Evolutionary conservation across 139 green algal genomes (phyloP).

Genomic region (Picochlorum costavermella): DNA sequence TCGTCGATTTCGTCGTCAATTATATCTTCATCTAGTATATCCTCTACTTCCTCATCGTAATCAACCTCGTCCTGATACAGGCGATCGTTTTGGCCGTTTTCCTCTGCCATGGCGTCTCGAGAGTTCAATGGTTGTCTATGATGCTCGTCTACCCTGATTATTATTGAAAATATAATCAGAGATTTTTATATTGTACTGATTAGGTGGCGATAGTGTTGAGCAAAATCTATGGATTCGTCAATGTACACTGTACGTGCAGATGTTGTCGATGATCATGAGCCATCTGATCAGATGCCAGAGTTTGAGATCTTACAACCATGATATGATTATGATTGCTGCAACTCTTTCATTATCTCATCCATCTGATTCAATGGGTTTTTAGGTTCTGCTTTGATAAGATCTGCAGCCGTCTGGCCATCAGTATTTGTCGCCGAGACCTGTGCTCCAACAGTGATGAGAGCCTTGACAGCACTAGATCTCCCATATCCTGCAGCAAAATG

Average conservation of each 20-base stretch:
- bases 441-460: slow-evolving; percentile 59
- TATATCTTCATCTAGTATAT: slow-evolving; percentile 20
- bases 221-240: no score
- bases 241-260: no score
- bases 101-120: not conserved
- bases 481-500: slow-evolving; percentile 73
- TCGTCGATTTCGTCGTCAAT: slow-evolving; percentile 18
- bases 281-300: no score
- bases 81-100: not conserved
- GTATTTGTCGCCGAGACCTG: slow-evolving; percentile 45
- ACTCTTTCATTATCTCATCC: slow-evolving; percentile 26
- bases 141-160: no score
- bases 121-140: no score
- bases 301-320: no score
- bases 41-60: slow-evolving; percentile 4
- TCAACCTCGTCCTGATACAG: slow-evolving; percentile 4
- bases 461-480: slow-evolving; percentile 30
- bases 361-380: slow-evolving; percentile 54
- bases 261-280: no score
- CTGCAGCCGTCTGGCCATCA: slow-evolving; percentile 55
- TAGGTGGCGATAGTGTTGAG: no score
- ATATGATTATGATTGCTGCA: not conserved
- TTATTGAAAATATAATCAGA: no score
- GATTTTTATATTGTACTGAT: no score
- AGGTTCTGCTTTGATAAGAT: slow-evolving; percentile 54